These are phyloP conservation scores for Magnolia changhungtana DNA, from an alignment of 164 flowering plant genomes.

Conservation along the genomic window DNA sequence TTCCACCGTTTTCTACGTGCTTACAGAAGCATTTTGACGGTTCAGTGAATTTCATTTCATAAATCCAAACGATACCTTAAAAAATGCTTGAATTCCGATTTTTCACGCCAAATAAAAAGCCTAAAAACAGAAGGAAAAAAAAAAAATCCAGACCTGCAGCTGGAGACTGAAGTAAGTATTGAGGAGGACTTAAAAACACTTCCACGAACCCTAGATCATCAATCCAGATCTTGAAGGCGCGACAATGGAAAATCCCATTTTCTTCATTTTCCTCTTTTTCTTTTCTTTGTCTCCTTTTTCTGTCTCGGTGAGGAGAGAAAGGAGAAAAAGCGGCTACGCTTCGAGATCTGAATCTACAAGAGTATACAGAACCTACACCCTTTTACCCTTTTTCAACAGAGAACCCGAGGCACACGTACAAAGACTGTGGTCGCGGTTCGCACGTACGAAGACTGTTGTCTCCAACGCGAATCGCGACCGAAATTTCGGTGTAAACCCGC, in stretches of 20 bases:
- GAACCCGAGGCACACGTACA: slow-evolving; percentile 14
- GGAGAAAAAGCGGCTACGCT: background rate
- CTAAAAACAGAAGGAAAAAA: too few relatives aligned
- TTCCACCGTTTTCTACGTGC: too few relatives aligned
- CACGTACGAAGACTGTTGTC: slow-evolving; percentile 16
- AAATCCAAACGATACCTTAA: too few relatives aligned
- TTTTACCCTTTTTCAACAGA: background rate
- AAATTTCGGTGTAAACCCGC: background rate
- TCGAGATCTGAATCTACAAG: slow-evolving; percentile 15
- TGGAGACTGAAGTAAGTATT: background rate
- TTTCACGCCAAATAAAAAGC: too few relatives aligned
- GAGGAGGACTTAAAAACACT: too few relatives aligned
- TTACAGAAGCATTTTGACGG: too few relatives aligned
- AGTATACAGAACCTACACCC: background rate
- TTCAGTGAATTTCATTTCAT: too few relatives aligned
- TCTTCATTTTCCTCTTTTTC: background rate
- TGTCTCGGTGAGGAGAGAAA: background rate
- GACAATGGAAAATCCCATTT: background rate
- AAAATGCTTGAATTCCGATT: too few relatives aligned
- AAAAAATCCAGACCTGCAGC: slow-evolving; percentile 6
- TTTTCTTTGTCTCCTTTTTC: too few relatives aligned
- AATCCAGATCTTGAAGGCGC: slow-evolving; percentile 7
- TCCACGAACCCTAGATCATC: slow-evolving; percentile 1
- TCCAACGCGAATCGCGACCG: background rate
- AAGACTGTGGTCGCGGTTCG: slow-evolving; percentile 6